These are phyloP conservation scores for Passalora sequoiae DNA, from an alignment of 2,329 filamentous ascomycete species.

Conservation along the genomic window DNA sequence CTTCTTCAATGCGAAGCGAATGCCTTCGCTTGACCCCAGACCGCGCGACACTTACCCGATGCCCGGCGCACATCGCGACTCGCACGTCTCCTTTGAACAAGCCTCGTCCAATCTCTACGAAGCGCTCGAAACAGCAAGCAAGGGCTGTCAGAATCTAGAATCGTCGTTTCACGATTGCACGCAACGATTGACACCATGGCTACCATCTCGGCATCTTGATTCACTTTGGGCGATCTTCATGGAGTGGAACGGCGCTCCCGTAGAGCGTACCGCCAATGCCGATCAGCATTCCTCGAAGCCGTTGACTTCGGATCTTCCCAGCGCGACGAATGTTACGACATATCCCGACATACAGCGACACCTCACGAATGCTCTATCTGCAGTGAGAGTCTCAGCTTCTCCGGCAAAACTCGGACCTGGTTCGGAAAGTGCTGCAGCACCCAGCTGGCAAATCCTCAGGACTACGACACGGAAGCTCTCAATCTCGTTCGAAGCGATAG, in stretches of 20 bases:
- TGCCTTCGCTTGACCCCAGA: neutral
- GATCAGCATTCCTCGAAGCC: too few relatives aligned
- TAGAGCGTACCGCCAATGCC: neutral
- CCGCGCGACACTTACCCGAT: neutral
- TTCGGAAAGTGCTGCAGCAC: neutral
- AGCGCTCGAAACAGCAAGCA: constrained; percentile 15
- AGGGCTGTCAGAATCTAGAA: constrained; percentile 13
- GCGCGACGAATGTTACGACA: constrained; percentile 2
- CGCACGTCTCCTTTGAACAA: constrained; percentile 11
- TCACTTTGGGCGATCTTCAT: constrained; percentile 15
- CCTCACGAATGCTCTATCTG: constrained; percentile 12
- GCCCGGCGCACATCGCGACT: neutral
- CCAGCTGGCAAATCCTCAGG: constrained; percentile 16
- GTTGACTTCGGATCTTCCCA: neutral
- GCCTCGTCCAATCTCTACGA: constrained; percentile 14
- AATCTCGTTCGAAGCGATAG: constrained; percentile 19
- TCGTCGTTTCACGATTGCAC: constrained; percentile 10
- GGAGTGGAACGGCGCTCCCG: constrained; percentile 13
- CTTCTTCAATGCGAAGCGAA: neutral
- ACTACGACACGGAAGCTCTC: constrained; percentile 18
- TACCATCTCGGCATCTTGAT: constrained; percentile 12
- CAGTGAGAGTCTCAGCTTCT: constrained; percentile 11
- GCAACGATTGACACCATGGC: constrained; percentile 11
- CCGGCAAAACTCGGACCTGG: constrained; percentile 3
- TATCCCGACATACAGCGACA: constrained; percentile 9